Evolutionary conservation across 352 stramenopile genomes (phyloP), one percentile per base, ranked within the genome.

Genomic region (Globisporangium okanoganense): DNA sequence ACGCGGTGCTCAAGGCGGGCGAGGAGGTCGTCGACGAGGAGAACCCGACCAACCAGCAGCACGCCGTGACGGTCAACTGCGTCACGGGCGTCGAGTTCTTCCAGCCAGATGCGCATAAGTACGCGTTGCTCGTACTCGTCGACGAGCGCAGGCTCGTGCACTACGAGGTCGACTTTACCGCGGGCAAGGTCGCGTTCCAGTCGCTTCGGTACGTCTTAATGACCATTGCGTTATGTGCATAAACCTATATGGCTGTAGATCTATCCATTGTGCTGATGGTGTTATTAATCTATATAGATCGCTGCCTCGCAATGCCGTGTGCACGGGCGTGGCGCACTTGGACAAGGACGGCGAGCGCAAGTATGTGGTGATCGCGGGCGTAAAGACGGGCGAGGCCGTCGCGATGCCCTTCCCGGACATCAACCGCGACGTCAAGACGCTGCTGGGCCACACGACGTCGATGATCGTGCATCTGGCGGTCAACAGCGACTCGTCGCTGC

Each of bases 401-500:
- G 85, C 80, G 51, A 76, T 90, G 62, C 85, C 82, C 2, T 88
- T 95, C 66, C 85, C 80, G 4, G 74, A 90, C 63, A 70, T 92
- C 18, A 60, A 71, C 24, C 71, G 80, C 41, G 80, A 89, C 52
- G 59, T 83, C 43, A 90, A 88, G 78, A 87, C 73, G 56, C 69
- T 95, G 40, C 61, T 95, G 56, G 79, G 79, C 47, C 86, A 95
- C 74, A 95, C 86, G 38, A 94, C 86, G 54, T 95, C 86, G 24
- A 95, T 95, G 80, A 78, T 95, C 70, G 92, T 84, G 48, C 71
- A 87, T 67, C 68, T 95, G 60, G 72, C 74, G 10, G 62, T 87
- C 18, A 87, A 76, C 41, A 57, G 58, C 51, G 67, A 90, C 58
- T 80, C 71, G 53, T 69, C 64, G 50, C 61, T 90, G 60, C 64